These are phyloP conservation scores for Gossypium sturtianum DNA, from an alignment of 345 rosid species.

Conservation along the genomic window DNA sequence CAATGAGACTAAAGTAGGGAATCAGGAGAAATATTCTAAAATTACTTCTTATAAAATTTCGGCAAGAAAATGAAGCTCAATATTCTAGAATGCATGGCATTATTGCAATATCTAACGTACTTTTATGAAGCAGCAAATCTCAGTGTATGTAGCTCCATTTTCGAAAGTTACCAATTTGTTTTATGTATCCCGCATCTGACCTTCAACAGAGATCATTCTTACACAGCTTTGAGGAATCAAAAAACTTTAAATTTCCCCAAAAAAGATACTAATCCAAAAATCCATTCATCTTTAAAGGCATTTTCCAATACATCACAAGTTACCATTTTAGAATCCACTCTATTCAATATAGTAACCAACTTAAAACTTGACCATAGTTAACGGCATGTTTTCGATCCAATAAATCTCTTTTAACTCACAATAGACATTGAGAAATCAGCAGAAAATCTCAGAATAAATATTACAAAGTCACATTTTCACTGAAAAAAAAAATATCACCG, in stretches of 20 bases:
- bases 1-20: neutral
- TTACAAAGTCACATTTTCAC: neutral
- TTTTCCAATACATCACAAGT: neutral
- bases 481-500: neutral
- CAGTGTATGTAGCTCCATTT: too few relatives aligned
- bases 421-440: neutral
- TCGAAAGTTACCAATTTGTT: neutral
- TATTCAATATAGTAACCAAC: neutral
- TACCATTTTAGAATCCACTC: neutral
- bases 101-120: neutral
- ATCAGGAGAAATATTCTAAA: neutral
- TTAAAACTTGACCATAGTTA: neutral
- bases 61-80: neutral
- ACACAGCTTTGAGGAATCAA: neutral
- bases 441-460: neutral
- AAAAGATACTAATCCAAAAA: neutral
- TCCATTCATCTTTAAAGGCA: neutral
- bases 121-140: neutral
- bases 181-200: neutral
- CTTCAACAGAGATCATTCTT: neutral
- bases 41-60: neutral
- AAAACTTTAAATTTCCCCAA: neutral
- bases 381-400: neutral
- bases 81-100: neutral
- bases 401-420: neutral